phyloP scores from a whole-genome alignment of 768 basidiomycete genomes.

The Arthromyces matolae region DNA sequence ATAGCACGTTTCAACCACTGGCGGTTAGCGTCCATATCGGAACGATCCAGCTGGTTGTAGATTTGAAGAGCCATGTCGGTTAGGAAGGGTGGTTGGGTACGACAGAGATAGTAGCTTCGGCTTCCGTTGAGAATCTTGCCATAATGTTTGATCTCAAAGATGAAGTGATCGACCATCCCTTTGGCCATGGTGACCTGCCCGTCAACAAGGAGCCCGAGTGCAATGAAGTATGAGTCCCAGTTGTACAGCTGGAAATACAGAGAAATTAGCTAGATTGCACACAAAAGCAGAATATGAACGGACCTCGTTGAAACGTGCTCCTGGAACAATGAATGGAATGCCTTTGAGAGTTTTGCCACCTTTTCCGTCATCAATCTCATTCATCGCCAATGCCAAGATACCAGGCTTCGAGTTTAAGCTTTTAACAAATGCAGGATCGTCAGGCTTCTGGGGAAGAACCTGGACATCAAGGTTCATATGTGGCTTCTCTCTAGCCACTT shows the following conservation, averaged over 20 bases:
- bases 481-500: constrained; percentile 87
- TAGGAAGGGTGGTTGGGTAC: constrained; percentile 96
- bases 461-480: constrained; percentile 93
- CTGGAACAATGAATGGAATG: constrained; percentile 96
- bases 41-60: constrained; percentile 91
- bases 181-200: constrained; percentile 93
- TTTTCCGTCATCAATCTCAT: constrained; percentile 75
- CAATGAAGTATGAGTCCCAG: constrained; percentile 95
- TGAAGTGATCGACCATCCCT: constrained; percentile 98
- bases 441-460: constrained; percentile 81
- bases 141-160: constrained; percentile 98
- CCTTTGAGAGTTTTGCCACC: constrained; percentile 85
- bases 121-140: constrained; percentile 96
- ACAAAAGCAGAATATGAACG: constrained; percentile 19
- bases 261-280: constrained; percentile 8
- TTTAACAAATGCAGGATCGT: constrained; percentile 86
- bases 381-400: constrained; percentile 93
- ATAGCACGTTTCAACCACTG: constrained; percentile 94
- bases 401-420: constrained; percentile 93
- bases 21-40: constrained; percentile 75
- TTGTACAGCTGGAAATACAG: constrained; percentile 67
- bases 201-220: constrained; percentile 91
- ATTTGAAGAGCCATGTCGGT: constrained; percentile 99
- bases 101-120: constrained; percentile 91
- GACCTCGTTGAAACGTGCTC: constrained; percentile 92